Conservation (phyloP, 2,329 filamentous ascomycete species). For the Colletotrichum chrysophilum region DNA sequence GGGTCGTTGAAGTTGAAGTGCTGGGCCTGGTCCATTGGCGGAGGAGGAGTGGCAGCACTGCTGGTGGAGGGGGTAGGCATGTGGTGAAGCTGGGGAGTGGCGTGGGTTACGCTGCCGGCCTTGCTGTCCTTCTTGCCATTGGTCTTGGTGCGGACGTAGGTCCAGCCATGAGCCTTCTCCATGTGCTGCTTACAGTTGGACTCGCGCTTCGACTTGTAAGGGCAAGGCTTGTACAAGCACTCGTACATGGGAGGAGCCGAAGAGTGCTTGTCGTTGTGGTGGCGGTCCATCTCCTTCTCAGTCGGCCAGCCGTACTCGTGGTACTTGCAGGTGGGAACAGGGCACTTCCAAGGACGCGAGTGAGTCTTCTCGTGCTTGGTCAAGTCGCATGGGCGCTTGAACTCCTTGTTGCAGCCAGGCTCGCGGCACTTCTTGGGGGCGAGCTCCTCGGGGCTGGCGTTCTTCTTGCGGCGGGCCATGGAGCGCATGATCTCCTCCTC, state of each 20-base stretch:
- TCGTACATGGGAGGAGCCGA: constrained; percentile 79
- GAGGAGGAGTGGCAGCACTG: constrained; percentile 62
- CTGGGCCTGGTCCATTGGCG: constrained; percentile 44
- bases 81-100: constrained; percentile 65
- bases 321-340: constrained; percentile 84
- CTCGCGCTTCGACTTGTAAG: constrained; percentile 93
- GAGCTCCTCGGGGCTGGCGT: constrained; percentile 83
- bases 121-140: constrained; percentile 72
- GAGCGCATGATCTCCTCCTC: constrained; percentile 86
- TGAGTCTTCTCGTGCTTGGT: constrained; percentile 99
- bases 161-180: constrained; percentile 94
- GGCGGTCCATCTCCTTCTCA: constrained; percentile 95
- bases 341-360: constrained; percentile 94
- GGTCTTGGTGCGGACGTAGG: constrained; percentile 91
- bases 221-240: constrained; percentile 83
- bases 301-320: constrained; percentile 91
- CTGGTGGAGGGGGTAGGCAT: constrained; percentile 67
- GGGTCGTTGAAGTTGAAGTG: constrained; percentile 28
- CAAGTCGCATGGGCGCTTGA: constrained; percentile 95
- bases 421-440: constrained; percentile 80
- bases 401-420: constrained; percentile 83
- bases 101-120: constrained; percentile 51
- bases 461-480: constrained; percentile 96
- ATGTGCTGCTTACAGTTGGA: constrained; percentile 99
- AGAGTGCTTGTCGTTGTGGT: constrained; percentile 96